A percentile compares a stretch with the other conserved stretches of the same genome.
These are phyloP conservation scores for Saccharomycopsis babjevae DNA, from an alignment of 805 yeast genomes.

Conservation along the genomic window DNA sequence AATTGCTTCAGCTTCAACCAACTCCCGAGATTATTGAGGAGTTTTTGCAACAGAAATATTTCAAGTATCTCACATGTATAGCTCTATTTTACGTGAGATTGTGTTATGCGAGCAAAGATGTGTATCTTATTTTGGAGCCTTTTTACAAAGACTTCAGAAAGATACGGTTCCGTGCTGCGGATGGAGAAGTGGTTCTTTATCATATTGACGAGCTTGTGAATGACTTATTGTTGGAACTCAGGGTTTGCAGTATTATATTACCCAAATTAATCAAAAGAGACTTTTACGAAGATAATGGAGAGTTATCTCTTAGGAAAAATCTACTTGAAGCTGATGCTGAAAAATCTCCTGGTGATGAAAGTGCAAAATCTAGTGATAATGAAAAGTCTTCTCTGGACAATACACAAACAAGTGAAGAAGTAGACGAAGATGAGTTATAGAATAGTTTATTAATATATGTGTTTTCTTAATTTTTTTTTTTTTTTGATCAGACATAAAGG, in stretches of 20 bases:
- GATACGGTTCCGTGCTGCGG: constrained; percentile 33
- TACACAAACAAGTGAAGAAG: neutral
- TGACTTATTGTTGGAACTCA: constrained; percentile 39
- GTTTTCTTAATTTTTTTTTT: neutral
- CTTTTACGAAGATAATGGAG: constrained; percentile 13
- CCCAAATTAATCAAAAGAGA: constrained; percentile 41
- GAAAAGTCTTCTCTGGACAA: neutral
- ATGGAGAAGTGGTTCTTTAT: constrained; percentile 31
- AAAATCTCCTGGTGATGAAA: constrained; percentile 22
- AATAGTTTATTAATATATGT: neutral
- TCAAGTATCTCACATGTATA: constrained; percentile 68
- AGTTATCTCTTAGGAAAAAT: constrained; percentile 20
- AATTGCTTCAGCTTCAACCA: constrained; percentile 72
- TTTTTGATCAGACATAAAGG: neutral
- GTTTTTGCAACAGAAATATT: constrained; percentile 50
- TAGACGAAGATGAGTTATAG: neutral
- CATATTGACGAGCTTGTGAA: constrained; percentile 74
- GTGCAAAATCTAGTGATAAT: constrained; percentile 8
- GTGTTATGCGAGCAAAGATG: constrained; percentile 33
- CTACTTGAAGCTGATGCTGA: constrained; percentile 27
- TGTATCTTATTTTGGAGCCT: constrained; percentile 44
- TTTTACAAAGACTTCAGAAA: constrained; percentile 59
- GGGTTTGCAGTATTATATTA: constrained; percentile 64
- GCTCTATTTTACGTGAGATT: constrained; percentile 51
- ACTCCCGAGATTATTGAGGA: constrained; percentile 42